Conservation (phyloP, 306 rosid species). For the Casuarina cunninghamiana region DNA sequence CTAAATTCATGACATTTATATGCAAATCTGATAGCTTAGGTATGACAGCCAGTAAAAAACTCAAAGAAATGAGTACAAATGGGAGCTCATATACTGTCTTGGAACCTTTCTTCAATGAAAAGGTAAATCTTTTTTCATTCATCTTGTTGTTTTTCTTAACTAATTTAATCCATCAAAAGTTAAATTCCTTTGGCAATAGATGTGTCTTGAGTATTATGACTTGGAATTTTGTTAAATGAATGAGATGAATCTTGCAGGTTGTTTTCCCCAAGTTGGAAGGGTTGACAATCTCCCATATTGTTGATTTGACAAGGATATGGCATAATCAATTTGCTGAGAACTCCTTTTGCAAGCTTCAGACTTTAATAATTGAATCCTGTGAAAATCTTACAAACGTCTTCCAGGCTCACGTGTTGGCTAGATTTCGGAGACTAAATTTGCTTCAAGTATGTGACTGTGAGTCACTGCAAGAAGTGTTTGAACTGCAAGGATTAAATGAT, state of each 20-base stretch:
- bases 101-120: no score
- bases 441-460: no score
- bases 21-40: background rate
- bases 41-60: background rate
- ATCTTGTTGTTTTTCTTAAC: no score
- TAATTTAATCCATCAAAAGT: background rate
- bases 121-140: no score
- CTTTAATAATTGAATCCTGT: background rate
- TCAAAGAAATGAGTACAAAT: background rate
- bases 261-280: background rate
- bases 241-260: background rate
- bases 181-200: no score
- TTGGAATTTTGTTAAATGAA: no score
- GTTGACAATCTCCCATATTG: background rate
- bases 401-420: background rate
- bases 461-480: no score
- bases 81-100: background rate
- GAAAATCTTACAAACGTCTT: background rate
- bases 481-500: no score
- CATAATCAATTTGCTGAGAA: background rate
- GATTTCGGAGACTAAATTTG: background rate
- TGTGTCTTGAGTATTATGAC: background rate
- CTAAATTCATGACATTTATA: background rate
- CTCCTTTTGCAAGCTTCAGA: constrained; percentile 8
- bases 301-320: background rate